A percentile compares a stretch with the other conserved stretches of the same genome.
Conservation (phyloP, 345 rosid species). For the Aethionema arabicum region DNA sequence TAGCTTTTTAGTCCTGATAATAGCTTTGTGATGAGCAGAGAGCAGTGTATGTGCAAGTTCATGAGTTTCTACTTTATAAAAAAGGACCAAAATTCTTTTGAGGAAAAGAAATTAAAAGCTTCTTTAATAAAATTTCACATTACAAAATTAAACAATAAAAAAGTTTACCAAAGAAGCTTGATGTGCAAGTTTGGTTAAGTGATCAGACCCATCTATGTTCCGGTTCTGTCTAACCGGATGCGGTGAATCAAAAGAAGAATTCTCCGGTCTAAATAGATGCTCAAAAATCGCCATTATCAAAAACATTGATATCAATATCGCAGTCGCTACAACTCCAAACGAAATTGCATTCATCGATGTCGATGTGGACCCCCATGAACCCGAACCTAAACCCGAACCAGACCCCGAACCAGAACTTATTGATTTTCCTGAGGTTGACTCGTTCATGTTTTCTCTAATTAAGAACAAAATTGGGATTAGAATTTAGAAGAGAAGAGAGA, state of each 20-base stretch:
- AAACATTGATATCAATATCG: constrained; percentile 72
- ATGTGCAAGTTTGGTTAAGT: constrained; percentile 1
- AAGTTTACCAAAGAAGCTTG: constrained; percentile 17
- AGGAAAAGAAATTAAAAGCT: not conserved
- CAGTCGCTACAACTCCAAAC: constrained; percentile 82
- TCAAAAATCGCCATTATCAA: constrained; percentile 82
- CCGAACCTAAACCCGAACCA: constrained; percentile 39
- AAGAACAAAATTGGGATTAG: too few relatives aligned
- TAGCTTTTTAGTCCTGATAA: too few relatives aligned
- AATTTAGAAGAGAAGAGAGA: too few relatives aligned
- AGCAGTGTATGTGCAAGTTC: not conserved
- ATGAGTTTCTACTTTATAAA: constrained; percentile 7
- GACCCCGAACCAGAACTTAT: constrained; percentile 36
- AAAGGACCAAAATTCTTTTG: not conserved
- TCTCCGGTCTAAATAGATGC: constrained; percentile 60
- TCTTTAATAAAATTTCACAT: not conserved
- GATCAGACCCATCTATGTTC: not conserved
- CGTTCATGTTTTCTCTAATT: constrained; percentile 41
- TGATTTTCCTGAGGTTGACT: constrained; percentile 46
- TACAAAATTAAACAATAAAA: not conserved
- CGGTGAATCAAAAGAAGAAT: constrained; percentile 47
- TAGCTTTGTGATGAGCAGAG: too few relatives aligned
- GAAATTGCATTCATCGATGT: constrained; percentile 68
- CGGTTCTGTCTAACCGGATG: not conserved
- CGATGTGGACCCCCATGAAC: constrained; percentile 47